Percentiles rank a stretch among this genome's conserved stretches.
phyloP scores from a whole-genome alignment of 495 filamentous ascomycete species.

The Tuber umbilicatum region DNA sequence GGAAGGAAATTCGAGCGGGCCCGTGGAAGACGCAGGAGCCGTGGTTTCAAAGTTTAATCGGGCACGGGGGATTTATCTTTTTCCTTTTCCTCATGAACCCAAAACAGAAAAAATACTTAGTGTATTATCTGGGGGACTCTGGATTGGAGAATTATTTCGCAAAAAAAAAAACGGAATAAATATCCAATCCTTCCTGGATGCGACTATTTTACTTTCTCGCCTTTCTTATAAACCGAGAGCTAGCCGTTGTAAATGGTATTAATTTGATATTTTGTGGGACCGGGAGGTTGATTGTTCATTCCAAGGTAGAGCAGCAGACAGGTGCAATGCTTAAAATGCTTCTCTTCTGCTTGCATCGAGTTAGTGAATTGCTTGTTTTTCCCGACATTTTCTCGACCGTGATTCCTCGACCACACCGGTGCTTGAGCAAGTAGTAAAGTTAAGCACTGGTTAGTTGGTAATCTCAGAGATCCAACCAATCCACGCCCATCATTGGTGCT shows the following conservation, averaged over 20 bases:
- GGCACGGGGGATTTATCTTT: conserved; percentile 14
- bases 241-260: background rate
- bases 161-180: background rate
- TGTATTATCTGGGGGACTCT: conserved; percentile 25
- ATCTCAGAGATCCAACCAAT: background rate
- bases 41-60: conserved; percentile 96
- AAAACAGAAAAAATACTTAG: conserved; percentile 29
- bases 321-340: background rate
- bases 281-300: background rate
- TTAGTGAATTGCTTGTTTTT: background rate
- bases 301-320: background rate
- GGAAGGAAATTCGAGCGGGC: conserved; percentile 98
- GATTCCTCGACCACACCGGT: background rate
- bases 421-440: background rate
- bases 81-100: conserved; percentile 21
- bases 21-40: conserved; percentile 91
- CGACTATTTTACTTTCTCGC: background rate
- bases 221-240: background rate
- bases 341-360: background rate
- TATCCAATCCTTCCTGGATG: background rate
- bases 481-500: background rate
- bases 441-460: background rate
- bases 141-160: conserved; percentile 1
- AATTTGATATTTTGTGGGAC: background rate
- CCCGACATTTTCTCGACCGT: background rate